These are phyloP conservation scores for Tagetes erecta DNA, from an alignment of 129 eudicot genomes.

Conservation along the genomic window DNA sequence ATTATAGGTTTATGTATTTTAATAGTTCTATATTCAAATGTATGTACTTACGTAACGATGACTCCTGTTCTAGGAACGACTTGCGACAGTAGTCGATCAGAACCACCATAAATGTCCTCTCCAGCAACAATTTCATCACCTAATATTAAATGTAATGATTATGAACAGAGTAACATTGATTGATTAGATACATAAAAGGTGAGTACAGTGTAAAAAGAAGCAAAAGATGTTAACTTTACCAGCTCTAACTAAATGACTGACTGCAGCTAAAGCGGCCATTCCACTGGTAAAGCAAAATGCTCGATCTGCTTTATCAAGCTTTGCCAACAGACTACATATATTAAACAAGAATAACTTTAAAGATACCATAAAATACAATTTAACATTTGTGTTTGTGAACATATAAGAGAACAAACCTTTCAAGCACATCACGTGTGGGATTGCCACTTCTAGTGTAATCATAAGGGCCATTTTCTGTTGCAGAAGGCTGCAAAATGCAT, in stretches of 20 bases:
- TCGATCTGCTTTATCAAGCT: constrained; percentile 95
- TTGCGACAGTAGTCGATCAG: constrained; percentile 86
- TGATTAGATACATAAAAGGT: neutral
- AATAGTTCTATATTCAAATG: neutral
- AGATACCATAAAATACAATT: constrained; percentile 14
- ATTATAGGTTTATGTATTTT: neutral
- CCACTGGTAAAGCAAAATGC: constrained; percentile 95
- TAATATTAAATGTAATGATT: constrained; percentile 17
- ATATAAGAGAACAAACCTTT: constrained; percentile 50
- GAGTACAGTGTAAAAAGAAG: neutral
- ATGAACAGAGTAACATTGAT: neutral
- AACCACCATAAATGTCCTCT: constrained; percentile 95
- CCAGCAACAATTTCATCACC: constrained; percentile 99
- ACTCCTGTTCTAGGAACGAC: constrained; percentile 79
- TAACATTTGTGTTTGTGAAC: constrained; percentile 1
- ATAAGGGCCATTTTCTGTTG: constrained; percentile 78
- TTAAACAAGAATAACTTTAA: neutral
- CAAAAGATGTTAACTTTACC: constrained; percentile 38
- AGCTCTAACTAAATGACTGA: constrained; percentile 70
- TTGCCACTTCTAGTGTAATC: constrained; percentile 98
- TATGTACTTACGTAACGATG: constrained; percentile 68
- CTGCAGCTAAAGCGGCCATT: constrained; percentile 98
- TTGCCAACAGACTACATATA: constrained; percentile 72
- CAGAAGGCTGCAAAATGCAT: constrained; percentile 63
- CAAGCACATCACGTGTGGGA: constrained; percentile 89